Conservation (phyloP, 805 yeast species). For the Myxozyma geophila region DNA sequence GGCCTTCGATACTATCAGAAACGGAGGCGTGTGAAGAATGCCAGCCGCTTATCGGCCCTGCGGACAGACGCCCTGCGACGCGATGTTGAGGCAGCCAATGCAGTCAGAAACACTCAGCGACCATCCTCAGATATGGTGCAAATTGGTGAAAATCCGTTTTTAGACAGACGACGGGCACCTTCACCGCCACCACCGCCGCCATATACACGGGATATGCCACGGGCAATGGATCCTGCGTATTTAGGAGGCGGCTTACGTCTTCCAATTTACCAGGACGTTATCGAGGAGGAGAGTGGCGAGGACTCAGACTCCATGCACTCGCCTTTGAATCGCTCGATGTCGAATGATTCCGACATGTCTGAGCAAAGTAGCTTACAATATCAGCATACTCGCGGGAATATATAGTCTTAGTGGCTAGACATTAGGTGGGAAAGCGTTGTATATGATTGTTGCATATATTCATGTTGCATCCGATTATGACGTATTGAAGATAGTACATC, state of each 20-base stretch:
- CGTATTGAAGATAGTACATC: too few relatives aligned
- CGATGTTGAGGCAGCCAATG: conserved; percentile 20
- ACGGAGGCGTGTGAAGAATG: conserved; percentile 12
- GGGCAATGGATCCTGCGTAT: conserved; percentile 25
- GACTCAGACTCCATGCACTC: not conserved
- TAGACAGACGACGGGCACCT: not conserved
- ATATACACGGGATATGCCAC: conserved; percentile 14
- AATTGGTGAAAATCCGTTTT: not conserved
- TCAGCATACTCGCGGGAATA: too few relatives aligned
- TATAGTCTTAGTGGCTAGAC: too few relatives aligned
- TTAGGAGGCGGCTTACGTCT: conserved; percentile 26
- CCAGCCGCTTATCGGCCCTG: conserved; percentile 2
- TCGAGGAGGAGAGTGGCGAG: conserved; percentile 17
- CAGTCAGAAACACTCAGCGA: not conserved
- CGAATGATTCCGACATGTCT: too few relatives aligned
- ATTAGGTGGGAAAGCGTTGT: too few relatives aligned
- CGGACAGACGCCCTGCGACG: conserved; percentile 26
- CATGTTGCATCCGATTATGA: too few relatives aligned
- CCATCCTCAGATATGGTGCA: conserved; percentile 14
- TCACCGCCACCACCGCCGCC: conserved; percentile 30
- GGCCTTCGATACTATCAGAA: conserved; percentile 24
- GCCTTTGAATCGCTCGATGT: too few relatives aligned
- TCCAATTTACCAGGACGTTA: conserved; percentile 25
- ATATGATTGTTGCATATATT: too few relatives aligned
- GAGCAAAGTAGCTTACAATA: too few relatives aligned